These are phyloP conservation scores for Microthlaspi erraticum DNA, from an alignment of 345 rosid species.

Conservation along the genomic window DNA sequence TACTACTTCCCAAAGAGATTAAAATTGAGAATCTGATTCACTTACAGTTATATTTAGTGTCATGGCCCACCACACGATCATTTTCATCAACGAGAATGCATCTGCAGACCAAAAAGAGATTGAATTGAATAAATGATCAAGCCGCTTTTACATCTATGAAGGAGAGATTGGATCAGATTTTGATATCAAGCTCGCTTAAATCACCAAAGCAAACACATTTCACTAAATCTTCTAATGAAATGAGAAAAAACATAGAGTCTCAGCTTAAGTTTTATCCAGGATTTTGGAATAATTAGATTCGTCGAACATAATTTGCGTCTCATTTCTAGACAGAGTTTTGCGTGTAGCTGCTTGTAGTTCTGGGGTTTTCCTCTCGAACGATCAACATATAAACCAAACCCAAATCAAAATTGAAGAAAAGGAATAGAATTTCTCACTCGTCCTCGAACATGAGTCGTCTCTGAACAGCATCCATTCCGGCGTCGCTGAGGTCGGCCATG, in stretches of 20 bases:
- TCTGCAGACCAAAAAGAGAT: conserved; percentile 51
- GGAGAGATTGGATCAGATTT: neutral
- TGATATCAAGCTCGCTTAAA: neutral
- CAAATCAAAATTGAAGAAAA: conserved; percentile 12
- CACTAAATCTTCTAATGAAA: neutral
- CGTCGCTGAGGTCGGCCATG: conserved; percentile 63
- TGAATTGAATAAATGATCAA: conserved; percentile 8
- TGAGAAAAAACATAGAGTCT: neutral
- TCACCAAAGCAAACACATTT: neutral
- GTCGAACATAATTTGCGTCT: neutral
- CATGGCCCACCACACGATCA: conserved; percentile 84
- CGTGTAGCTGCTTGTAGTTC: neutral
- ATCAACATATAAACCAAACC: neutral
- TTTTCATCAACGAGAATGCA: conserved; percentile 93
- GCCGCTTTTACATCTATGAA: neutral
- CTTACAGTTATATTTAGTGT: conserved; percentile 86
- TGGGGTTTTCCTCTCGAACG: neutral
- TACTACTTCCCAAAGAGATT: neutral
- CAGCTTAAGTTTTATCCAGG: neutral
- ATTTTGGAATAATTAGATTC: conserved; percentile 5
- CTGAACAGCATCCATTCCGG: conserved; percentile 98
- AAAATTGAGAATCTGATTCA: conserved; percentile 2
- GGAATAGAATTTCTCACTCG: conserved; percentile 54
- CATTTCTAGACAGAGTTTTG: conserved; percentile 1
- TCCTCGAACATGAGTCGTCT: conserved; percentile 98